Base-by-base conservation (phyloP, 1,139 yeast species). In the Yamadazyma buinensis region DNA sequence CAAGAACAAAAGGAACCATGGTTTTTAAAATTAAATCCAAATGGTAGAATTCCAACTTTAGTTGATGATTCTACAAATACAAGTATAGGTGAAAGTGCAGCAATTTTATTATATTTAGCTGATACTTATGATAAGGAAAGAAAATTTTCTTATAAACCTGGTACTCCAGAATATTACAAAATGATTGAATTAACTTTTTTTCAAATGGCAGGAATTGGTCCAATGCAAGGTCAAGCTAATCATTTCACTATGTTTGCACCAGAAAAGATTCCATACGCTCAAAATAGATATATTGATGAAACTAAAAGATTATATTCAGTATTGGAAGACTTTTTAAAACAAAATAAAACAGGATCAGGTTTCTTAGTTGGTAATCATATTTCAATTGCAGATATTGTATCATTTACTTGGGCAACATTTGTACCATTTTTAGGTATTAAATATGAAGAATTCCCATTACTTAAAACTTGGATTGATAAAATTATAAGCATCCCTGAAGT, bases 41-140 rank as follows among this genome's bases (percentile, higher is more conserved):
- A 79, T 47, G 84, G 85, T 12, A 62, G 80, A 42, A 75, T 79
- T 36, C 86, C 86, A 13, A 67, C 77, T 1, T 51, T 80, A 15
- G 64, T 67, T 3, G 80, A 77, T 47, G 60, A 63, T 33, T 53
- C 53, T 24, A 55, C 68, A 13, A 75, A 73, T 7, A 57, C 67
- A 15, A 54, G 66, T 11, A 47, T 79, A 30, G 67, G 70, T 47
- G 85, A 80, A 55, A 64, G 80, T 23, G 84, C 72, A 17, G 82
- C 84, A 13, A 77, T 79, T 40, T 51, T 79, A 53, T 60, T 64
- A 41, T 79, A 77, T 46, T 54, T 79, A 30, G 75, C 70, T 32
- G 82, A 75, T 39, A 73, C 69, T 40, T 79, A 74, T 51, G 85
- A 79, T 49, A 67, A 56, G 36, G 75, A 74, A 21, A 53, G 69